Evolutionary conservation across 2,329 filamentous ascomycete genomes (phyloP).

Genomic region (Xylariaceae sp.): DNA sequence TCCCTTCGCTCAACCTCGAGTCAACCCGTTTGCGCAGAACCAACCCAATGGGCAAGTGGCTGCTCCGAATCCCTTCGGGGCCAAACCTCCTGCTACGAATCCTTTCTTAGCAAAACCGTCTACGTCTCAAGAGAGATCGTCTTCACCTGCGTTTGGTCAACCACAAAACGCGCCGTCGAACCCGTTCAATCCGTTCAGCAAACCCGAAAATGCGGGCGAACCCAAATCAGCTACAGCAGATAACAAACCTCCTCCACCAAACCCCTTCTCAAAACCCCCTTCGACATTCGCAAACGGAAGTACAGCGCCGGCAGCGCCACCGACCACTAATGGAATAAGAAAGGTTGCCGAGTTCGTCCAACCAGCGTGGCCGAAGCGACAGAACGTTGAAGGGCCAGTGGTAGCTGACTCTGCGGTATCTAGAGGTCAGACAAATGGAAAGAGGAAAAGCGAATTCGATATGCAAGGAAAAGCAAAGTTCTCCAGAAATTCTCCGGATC

Average conservation of each 20-base stretch:
- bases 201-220: conserved; percentile 3
- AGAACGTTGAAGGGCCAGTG: conserved; percentile 2
- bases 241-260: conserved; percentile 3
- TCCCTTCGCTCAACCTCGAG: conserved; percentile 25
- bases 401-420: neutral
- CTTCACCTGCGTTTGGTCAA: conserved; percentile 20
- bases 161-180: conserved; percentile 2
- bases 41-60: conserved; percentile 9
- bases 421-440: conserved; percentile 17
- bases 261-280: conserved; percentile 9
- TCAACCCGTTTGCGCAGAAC: conserved; percentile 27
- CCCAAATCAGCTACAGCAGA: conserved; percentile 2
- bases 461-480: conserved; percentile 21
- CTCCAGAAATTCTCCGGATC: conserved; percentile 15
- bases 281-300: neutral
- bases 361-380: conserved; percentile 30
- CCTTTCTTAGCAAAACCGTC: conserved; percentile 8
- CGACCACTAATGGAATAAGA: conserved; percentile 9
- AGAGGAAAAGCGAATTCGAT: conserved; percentile 20
- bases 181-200: conserved; percentile 18
- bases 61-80: conserved; percentile 9
- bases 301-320: neutral
- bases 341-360: conserved; percentile 28
- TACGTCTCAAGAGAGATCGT: conserved; percentile 8
- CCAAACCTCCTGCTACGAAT: conserved; percentile 5